Percentiles rank a stretch among this genome's conserved stretches.
phyloP scores from a whole-genome alignment of 208 protist genomes.

The Porcisia hertigi region DNA sequence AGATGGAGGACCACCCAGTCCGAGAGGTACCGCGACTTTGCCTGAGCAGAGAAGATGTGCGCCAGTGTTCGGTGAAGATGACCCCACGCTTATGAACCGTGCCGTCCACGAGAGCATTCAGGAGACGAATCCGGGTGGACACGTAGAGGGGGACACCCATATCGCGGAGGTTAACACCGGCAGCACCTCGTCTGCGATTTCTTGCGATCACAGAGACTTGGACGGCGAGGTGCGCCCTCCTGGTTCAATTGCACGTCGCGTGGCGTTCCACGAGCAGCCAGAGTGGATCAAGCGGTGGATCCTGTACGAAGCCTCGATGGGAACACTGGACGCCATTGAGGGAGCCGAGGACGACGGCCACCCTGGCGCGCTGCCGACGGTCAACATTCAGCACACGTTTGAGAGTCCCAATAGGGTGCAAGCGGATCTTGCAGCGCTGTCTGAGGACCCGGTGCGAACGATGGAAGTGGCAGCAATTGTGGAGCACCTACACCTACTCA shows the following conservation, averaged over 20 bases:
- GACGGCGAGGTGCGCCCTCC: slow-evolving; percentile 14
- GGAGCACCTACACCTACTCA: slow-evolving; percentile 36
- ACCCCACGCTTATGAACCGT: neutral
- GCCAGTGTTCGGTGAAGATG: neutral
- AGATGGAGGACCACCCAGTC: too few species aligned
- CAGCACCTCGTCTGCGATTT: too few species aligned
- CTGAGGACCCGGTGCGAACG: slow-evolving; percentile 1
- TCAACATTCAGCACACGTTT: neutral
- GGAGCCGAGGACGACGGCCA: slow-evolving; percentile 14
- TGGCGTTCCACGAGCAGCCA: slow-evolving; percentile 37
- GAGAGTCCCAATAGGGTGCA: neutral
- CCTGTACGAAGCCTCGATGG: slow-evolving; percentile 88
- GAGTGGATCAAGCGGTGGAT: slow-evolving; percentile 85
- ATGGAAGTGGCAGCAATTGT: slow-evolving; percentile 29
- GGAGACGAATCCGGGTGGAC: too few species aligned
- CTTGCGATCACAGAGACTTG: neutral
- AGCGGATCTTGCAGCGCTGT: neutral
- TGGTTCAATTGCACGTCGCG: slow-evolving; percentile 16
- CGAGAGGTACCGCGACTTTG: neutral
- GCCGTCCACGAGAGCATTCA: neutral
- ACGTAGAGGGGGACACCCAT: neutral
- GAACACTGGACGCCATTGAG: slow-evolving; percentile 68
- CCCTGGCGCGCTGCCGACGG: neutral
- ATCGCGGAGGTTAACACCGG: neutral
- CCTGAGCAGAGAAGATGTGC: neutral